phyloP scores from a whole-genome alignment of 495 filamentous ascomycete species.

The Trichocladium uniseriatum region DNA sequence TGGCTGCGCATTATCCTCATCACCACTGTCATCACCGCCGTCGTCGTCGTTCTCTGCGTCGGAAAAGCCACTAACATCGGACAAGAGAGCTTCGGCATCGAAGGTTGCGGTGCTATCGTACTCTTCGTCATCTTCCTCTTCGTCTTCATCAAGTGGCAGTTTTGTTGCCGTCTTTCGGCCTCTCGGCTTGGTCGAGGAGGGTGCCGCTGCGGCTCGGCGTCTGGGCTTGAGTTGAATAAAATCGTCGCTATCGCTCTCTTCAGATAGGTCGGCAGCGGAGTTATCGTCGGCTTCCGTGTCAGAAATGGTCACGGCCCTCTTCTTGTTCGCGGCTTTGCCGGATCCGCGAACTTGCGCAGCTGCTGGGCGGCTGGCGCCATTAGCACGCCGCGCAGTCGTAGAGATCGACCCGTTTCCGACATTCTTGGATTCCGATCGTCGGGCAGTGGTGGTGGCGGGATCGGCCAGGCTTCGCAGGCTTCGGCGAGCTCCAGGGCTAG shows the following conservation, averaged over 20 bases:
- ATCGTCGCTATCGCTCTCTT: conserved; percentile 9
- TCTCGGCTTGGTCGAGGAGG: not conserved
- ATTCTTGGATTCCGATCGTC: not conserved
- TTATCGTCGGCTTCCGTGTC: conserved; percentile 6
- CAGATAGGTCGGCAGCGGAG: not conserved
- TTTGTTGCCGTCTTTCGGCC: not conserved
- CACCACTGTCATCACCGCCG: conserved; percentile 4
- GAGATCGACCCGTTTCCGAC: not conserved
- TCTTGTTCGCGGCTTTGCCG: conserved; percentile 1
- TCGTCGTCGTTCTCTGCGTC: not conserved
- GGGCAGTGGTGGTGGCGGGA: not conserved
- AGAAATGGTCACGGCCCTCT: not conserved
- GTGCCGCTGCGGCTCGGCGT: not conserved
- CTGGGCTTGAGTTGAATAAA: conserved; percentile 1
- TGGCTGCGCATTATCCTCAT: not conserved
- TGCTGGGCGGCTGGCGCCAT: not conserved
- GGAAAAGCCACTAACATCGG: not conserved
- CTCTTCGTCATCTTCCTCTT: conserved; percentile 4
- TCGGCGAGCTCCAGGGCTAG: not conserved
- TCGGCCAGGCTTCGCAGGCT: conserved; percentile 6
- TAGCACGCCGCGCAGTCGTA: not conserved
- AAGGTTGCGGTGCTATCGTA: conserved; percentile 4
- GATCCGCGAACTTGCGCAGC: not conserved
- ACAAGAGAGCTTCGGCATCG: not conserved
- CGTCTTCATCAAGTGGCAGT: not conserved